Evolutionary conservation across 495 filamentous ascomycete species (phyloP).

Genomic region (Aspergillus conjunctus): DNA sequence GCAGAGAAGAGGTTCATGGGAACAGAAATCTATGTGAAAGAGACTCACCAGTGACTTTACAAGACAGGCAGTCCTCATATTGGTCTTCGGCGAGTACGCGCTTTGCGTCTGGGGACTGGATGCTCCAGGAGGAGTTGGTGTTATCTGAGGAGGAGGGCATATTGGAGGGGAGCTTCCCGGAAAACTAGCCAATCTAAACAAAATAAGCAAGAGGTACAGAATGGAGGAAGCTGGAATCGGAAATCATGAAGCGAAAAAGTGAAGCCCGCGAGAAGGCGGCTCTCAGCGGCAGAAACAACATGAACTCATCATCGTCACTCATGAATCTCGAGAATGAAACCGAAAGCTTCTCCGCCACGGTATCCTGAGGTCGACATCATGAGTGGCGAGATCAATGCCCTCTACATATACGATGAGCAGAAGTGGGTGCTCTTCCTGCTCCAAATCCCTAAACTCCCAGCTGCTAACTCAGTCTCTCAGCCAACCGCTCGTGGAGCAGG

Average conservation of each 20-base stretch:
- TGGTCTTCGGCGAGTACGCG: conserved; percentile 62
- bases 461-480: conserved; percentile 38
- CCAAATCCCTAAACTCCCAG: not conserved
- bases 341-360: conserved; percentile 2
- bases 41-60: conserved; percentile 64
- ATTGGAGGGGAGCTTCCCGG: not conserved
- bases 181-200: too few species aligned
- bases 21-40: not conserved
- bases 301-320: conserved; percentile 24
- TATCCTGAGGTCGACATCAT: conserved; percentile 45
- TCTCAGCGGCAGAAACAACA: conserved; percentile 40
- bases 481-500: conserved; percentile 66
- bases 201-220: too few species aligned
- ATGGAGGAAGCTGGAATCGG: too few species aligned
- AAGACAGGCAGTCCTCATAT: conserved; percentile 69
- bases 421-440: conserved; percentile 56
- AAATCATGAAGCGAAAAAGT: conserved; percentile 12
- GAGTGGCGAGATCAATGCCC: conserved; percentile 87
- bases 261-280: conserved; percentile 35
- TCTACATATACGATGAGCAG: conserved; percentile 94
- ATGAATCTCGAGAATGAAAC: not conserved
- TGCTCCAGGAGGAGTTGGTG: conserved; percentile 29
- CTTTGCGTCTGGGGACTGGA: conserved; percentile 40
- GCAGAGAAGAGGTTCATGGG: not conserved
- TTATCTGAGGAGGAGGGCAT: conserved; percentile 11